Evolutionary conservation across 2,329 filamentous ascomycete genomes (phyloP), one percentile per base, ranked within the genome.

Genomic region (Ascochyta fabae): DNA sequence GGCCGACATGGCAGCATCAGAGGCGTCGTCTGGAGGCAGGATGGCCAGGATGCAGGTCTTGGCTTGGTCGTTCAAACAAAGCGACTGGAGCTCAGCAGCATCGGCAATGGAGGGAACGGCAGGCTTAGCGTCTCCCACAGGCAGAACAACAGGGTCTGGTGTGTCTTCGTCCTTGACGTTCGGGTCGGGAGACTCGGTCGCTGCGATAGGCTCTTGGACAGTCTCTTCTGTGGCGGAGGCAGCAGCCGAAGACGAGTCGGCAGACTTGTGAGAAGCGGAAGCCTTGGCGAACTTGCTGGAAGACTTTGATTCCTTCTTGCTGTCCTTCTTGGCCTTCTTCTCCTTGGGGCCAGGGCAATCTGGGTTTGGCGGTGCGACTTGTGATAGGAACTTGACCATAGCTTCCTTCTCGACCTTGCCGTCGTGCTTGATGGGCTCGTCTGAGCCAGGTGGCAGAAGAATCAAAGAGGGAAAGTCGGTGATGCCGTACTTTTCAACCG

Each of bases 381-480:
- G 88, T 2, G 88, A 89, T 39, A 99, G 82, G 79, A 98, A 99
- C 36, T 87, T 81, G 56, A 93, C 81, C 76, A 99, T 89, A 31
- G 84, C 83, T 16, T 88, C 86, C 79, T 96, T 96, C 76, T 92
- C 95, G 73, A 96, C 79, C 63, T 95, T 89, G 38, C 93, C 94
- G 26, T 90, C 81, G 71, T 96, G 96, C 39, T 87, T 78, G 51
- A 95, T 80, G 3, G 86, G 82, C 19, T 92, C 86, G 46, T 87
- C 81, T 44, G 86, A 83, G 22, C 86, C 86, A 24, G 86, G 88
- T 0, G 92, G 90, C 5, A 99, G 77, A 15, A 98, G 84, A 3
- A 97, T 80, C 39, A 99, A 79, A 0, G 89, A 87, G 0, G 95
- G 96, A 72, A 91, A 96, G 46, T 88, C 86, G 15, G 83, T 81